Evolutionary conservation across 768 basidiomycete genomes (phyloP), one percentile per base, ranked within the genome.

Genomic region (Amanita rimosa): DNA sequence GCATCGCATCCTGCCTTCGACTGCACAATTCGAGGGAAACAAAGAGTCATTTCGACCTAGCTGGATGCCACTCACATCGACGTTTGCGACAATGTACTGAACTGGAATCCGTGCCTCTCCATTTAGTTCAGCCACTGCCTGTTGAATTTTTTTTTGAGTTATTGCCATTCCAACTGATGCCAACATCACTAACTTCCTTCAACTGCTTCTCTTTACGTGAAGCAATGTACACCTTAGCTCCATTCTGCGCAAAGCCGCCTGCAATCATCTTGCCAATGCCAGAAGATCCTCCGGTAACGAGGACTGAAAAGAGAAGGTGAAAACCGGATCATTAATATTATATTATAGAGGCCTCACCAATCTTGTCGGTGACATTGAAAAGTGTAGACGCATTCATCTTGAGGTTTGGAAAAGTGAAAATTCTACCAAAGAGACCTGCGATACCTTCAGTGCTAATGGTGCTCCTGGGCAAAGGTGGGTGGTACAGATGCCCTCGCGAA

Each of bases 211-310:
- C 85, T 60, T 90, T 92, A 48, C 91, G 73, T 9, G 87, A 82
- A 11, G 91, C 89, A 55, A 94, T 91, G 66, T 93, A 92, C 36
- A 95, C 91, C 56, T 79, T 83, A 29, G 83, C 87, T 10, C 91
- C 91, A 57, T 93, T 92, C 64, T 83, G 78, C 1, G 83, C 85
- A 55, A 89, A 83, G 1, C 85, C 82, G 0, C 78, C 68, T 19
- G 91, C 88, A 56, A 93, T 90, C 76, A 88, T 83, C 58, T 77
- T 81, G 6, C 90, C 90, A 39, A 94, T 77, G 1, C 90, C 90
- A 35, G 83, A 83, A 42, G 85, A 79, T 17, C 90, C 90, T 2
- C 90, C 90, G 1, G 87, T 91, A 16, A 90, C 76, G 40, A 90
- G 76, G 44, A 83, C 85, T 84, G 48, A 47, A 43, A 51, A 29